Evolutionary conservation across 805 yeast species (phyloP).

Genomic region (Metschnikowia santaceciliae): DNA sequence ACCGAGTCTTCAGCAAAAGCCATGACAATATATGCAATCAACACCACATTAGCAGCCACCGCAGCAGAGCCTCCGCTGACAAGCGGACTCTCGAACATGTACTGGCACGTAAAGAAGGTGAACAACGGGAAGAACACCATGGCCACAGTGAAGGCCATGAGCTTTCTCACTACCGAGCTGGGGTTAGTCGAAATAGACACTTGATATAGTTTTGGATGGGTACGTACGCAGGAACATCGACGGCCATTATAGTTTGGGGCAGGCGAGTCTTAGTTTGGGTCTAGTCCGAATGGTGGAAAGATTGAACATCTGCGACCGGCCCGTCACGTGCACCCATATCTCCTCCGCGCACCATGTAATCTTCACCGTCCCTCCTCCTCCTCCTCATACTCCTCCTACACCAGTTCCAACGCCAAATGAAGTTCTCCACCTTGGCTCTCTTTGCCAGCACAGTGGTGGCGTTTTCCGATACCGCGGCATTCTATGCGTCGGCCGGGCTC

Average conservation of each 20-base stretch:
- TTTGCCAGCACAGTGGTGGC: conserved; percentile 16
- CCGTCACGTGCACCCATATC: conserved; percentile 9
- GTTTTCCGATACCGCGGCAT: conserved; percentile 18
- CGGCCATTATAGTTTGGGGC: conserved; percentile 10
- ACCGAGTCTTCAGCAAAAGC: conserved; percentile 67
- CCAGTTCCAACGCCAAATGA: conserved; percentile 6
- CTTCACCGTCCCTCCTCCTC: not conserved
- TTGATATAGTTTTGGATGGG: too few species aligned
- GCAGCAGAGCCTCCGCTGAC: conserved; percentile 82
- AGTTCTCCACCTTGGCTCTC: conserved; percentile 15
- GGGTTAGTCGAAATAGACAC: conserved; percentile 1
- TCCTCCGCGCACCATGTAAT: conserved; percentile 2
- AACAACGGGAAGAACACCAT: conserved; percentile 68
- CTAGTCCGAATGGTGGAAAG: too few species aligned
- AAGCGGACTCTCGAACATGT: conserved; percentile 49
- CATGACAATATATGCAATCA: conserved; percentile 66
- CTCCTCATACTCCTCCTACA: not conserved
- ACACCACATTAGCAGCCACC: conserved; percentile 65
- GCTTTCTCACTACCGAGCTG: conserved; percentile 62
- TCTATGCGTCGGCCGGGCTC: conserved; percentile 11
- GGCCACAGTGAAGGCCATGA: conserved; percentile 69
- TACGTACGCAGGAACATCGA: conserved; percentile 21
- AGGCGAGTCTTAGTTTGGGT: not conserved
- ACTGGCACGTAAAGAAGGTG: conserved; percentile 56
- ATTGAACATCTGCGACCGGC: conserved; percentile 1